Evolutionary conservation across 257 asterid species (phyloP).

Genomic region (Capsicum rhomboideum): DNA sequence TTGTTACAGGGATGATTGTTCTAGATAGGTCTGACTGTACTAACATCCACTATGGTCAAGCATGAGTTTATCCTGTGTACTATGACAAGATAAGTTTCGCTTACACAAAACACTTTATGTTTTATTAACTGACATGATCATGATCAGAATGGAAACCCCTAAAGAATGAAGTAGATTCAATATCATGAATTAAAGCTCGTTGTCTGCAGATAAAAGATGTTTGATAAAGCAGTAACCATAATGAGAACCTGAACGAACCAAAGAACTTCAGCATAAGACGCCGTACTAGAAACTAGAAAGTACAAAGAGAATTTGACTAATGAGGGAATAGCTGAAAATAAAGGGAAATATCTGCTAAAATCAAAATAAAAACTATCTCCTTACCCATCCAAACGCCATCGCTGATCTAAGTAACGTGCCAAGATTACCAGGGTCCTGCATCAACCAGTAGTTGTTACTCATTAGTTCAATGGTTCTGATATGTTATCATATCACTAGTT

Average conservation of each 20-base stretch:
- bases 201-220: neutral
- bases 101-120: no score
- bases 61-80: no score
- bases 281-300: neutral
- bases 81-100: no score
- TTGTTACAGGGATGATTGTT: no score
- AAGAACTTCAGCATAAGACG: neutral
- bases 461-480: neutral
- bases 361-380: neutral
- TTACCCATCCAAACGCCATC: conserved; percentile 90
- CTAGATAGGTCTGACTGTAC: no score
- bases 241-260: neutral
- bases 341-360: neutral
- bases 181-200: neutral
- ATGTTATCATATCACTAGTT: no score
- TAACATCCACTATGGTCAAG: no score
- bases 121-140: no score
- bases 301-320: neutral
- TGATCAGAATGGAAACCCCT: no score
- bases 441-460: conserved; percentile 8
- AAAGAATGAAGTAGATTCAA: no score
- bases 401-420: conserved; percentile 91
- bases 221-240: neutral
- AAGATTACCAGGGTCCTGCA: conserved; percentile 95
- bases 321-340: neutral